Conservation (phyloP, 768 basidiomycete species). For the Auricularia auricula-judae region DNA sequence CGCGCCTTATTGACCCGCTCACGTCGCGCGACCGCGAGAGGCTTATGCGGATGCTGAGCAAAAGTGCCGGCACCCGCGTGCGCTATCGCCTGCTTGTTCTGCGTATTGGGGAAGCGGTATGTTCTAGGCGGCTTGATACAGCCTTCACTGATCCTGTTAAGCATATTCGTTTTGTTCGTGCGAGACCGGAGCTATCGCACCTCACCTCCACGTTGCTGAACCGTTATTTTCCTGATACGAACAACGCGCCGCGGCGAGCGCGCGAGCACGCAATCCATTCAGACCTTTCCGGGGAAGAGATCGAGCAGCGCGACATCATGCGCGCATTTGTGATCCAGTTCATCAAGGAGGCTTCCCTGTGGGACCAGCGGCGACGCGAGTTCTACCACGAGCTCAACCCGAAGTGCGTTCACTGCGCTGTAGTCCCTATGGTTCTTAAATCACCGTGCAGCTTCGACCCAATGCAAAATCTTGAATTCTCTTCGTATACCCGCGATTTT, state of each 20-base stretch:
- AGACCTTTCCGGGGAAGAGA: background rate
- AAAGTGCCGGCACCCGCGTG: background rate
- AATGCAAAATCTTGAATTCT: background rate
- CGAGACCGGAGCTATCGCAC: background rate
- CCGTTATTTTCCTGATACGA: background rate
- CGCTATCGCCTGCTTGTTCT: background rate
- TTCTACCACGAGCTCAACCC: background rate
- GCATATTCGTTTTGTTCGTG: background rate
- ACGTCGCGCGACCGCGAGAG: background rate
- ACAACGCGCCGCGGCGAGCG: background rate
- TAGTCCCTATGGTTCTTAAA: no score
- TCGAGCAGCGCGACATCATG: background rate
- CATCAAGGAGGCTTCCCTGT: background rate
- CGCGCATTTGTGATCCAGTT: background rate
- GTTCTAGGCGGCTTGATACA: background rate
- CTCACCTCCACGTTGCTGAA: background rate
- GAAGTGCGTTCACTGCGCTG: background rate
- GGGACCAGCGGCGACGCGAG: background rate
- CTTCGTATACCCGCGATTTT: background rate
- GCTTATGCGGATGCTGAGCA: background rate
- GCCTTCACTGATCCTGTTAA: background rate
- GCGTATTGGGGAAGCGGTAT: background rate
- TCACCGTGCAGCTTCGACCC: background rate
- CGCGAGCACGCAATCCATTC: background rate
- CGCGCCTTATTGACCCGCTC: background rate